phyloP scores from a whole-genome alignment of 2,329 filamentous ascomycete species.

The Calonectria ilicicola region DNA sequence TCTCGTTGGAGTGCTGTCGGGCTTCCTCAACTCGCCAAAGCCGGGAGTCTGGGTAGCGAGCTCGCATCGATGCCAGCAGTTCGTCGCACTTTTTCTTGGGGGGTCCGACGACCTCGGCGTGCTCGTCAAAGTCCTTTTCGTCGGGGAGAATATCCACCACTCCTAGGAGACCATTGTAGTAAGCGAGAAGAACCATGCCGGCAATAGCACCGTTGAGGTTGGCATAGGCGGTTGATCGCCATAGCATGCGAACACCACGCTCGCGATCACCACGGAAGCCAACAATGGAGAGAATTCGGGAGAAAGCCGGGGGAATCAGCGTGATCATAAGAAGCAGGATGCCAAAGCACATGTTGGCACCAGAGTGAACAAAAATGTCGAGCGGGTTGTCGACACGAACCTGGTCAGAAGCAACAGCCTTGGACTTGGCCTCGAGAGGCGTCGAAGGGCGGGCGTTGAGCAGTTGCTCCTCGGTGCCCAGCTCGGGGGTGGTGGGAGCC shows the following conservation, averaged over 20 bases:
- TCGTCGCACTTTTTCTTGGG: constrained; percentile 75
- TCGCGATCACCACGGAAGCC: constrained; percentile 92
- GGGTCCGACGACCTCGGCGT: constrained; percentile 75
- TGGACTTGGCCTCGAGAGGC: constrained; percentile 40
- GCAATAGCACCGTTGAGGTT: constrained; percentile 96
- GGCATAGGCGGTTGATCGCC: constrained; percentile 86
- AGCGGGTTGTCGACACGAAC: constrained; percentile 79
- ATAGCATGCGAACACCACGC: constrained; percentile 85
- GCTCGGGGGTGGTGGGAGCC: constrained; percentile 32
- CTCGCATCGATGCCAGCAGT: constrained; percentile 80
- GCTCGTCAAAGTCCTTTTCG: constrained; percentile 62
- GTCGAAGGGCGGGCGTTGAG: constrained; percentile 34
- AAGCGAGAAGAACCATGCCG: constrained; percentile 82
- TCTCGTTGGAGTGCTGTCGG: constrained; percentile 76
- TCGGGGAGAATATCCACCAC: constrained; percentile 88
- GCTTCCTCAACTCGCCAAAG: constrained; percentile 93
- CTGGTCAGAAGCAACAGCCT: constrained; percentile 65
- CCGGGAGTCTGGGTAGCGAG: constrained; percentile 82
- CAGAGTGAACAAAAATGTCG: constrained; percentile 90
- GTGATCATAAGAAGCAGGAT: constrained; percentile 89
- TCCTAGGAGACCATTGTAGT: constrained; percentile 88
- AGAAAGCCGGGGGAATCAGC: constrained; percentile 91
- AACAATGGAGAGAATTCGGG: constrained; percentile 86
- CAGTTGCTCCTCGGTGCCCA: constrained; percentile 31
- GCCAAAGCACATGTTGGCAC: constrained; percentile 90